These are phyloP conservation scores for Xylariaceae sp. DNA, from an alignment of 2,329 filamentous ascomycete genomes.

Conservation along the genomic window DNA sequence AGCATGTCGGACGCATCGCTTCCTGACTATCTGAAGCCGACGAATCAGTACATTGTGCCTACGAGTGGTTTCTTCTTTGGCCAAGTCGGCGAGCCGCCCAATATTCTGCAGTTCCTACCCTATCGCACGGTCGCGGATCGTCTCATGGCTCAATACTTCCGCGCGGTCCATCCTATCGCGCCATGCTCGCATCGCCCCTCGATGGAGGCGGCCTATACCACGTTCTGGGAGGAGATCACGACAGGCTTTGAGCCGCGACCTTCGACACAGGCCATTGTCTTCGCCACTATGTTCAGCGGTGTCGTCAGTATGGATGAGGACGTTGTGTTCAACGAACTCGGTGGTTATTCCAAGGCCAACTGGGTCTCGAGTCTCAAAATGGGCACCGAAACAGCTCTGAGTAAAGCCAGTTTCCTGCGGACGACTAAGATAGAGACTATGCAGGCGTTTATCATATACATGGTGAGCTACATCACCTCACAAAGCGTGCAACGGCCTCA, in stretches of 20 bases:
- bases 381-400: slow-evolving; percentile 61
- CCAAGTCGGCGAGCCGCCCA: slow-evolving; percentile 42
- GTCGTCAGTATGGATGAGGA: slow-evolving; percentile 60
- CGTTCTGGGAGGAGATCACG: slow-evolving; percentile 60
- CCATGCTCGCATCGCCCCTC: slow-evolving; percentile 62
- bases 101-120: slow-evolving; percentile 58
- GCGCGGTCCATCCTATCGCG: slow-evolving; percentile 62
- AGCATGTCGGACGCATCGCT: slow-evolving; percentile 29
- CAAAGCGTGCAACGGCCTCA: neutral
- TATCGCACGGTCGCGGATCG: slow-evolving; percentile 52
- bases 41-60: slow-evolving; percentile 61
- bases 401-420: slow-evolving; percentile 64
- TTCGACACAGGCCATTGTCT: slow-evolving; percentile 63
- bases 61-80: slow-evolving; percentile 64
- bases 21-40: slow-evolving; percentile 57
- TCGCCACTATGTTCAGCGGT: slow-evolving; percentile 64
- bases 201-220: slow-evolving; percentile 58
- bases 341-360: slow-evolving; percentile 46
- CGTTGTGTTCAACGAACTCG: slow-evolving; percentile 47
- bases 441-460: slow-evolving; percentile 71
- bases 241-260: slow-evolving; percentile 56
- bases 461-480: slow-evolving; percentile 45
- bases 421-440: slow-evolving; percentile 68
- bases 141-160: slow-evolving; percentile 62
- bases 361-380: slow-evolving; percentile 60